Percentiles rank a stretch among this genome's conserved stretches.
These are phyloP conservation scores for Osmanthus fragrans DNA, from an alignment of 257 asterid genomes.

Conservation along the genomic window DNA sequence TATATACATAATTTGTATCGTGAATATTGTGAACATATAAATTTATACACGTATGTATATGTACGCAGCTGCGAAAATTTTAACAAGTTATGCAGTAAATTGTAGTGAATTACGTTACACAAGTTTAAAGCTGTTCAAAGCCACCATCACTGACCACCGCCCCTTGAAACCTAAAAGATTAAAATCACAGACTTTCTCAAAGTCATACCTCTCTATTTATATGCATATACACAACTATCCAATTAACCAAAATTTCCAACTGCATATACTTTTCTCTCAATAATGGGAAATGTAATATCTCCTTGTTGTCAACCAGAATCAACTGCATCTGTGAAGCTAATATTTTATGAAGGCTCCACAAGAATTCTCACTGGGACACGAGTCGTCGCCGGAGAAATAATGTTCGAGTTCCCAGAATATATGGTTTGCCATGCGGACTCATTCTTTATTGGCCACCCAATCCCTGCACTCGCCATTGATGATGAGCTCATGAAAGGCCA, in stretches of 20 bases:
- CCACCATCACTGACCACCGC: conserved; percentile 53
- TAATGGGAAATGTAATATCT: conserved; percentile 48
- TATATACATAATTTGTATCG: no score
- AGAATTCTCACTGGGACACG: conserved; percentile 40
- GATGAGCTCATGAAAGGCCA: conserved; percentile 50
- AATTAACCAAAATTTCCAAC: not conserved
- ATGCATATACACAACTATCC: not conserved
- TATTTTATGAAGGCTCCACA: conserved; percentile 48
- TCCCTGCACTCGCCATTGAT: conserved; percentile 56
- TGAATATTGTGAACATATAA: no score
- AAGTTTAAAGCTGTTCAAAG: conserved; percentile 24
- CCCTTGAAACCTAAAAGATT: not conserved
- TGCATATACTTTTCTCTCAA: not conserved
- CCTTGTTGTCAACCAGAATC: conserved; percentile 31
- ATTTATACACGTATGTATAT: no score
- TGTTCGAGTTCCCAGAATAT: conserved; percentile 76
- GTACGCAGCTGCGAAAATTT: not conserved
- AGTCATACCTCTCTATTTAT: not conserved
- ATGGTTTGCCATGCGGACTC: conserved; percentile 74
- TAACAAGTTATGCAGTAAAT: not conserved
- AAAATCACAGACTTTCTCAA: conserved; percentile 21
- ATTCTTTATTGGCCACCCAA: conserved; percentile 70
- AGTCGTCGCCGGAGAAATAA: conserved; percentile 63
- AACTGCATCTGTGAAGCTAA: conserved; percentile 37
- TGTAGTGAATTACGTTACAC: not conserved